A percentile compares a stretch with the other conserved stretches of the same genome.
Evolutionary conservation across 306 rosid genomes (phyloP).

Genomic region (Sicyos edulis): DNA sequence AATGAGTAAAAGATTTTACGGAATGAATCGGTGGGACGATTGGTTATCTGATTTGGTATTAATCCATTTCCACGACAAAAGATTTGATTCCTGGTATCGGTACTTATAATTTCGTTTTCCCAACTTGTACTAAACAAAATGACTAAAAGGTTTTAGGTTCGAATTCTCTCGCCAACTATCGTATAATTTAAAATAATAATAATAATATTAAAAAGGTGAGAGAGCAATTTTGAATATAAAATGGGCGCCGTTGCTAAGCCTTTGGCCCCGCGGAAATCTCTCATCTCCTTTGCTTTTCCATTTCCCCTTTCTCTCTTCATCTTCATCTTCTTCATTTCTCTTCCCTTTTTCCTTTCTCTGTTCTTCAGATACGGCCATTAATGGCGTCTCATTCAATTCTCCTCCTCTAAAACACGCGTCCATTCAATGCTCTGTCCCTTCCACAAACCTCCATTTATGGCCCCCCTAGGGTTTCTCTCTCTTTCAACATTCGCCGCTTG

Average conservation of each 20-base stretch:
- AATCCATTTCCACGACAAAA: no score
- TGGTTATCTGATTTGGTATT: no score
- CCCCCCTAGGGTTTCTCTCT: neutral
- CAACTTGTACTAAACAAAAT: no score
- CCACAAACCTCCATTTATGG: no score
- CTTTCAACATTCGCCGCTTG: neutral
- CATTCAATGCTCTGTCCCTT: neutral
- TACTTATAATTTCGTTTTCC: no score
- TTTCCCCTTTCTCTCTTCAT: neutral
- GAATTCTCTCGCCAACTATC: no score
- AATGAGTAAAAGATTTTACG: no score
- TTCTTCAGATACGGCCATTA: neutral
- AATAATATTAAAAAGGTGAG: no score
- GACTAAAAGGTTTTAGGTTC: no score
- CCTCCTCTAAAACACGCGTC: neutral
- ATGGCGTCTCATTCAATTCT: neutral
- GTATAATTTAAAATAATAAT: no score
- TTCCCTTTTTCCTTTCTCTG: neutral
- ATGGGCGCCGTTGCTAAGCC: constrained; percentile 15
- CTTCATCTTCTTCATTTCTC: neutral
- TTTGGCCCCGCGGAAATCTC: constrained; percentile 30
- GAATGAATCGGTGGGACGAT: no score
- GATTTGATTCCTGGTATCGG: no score
- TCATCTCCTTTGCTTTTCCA: neutral
- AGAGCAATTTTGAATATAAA: neutral